phyloP scores from a whole-genome alignment of 345 rosid genomes.

The Dovyalis caffra region DNA sequence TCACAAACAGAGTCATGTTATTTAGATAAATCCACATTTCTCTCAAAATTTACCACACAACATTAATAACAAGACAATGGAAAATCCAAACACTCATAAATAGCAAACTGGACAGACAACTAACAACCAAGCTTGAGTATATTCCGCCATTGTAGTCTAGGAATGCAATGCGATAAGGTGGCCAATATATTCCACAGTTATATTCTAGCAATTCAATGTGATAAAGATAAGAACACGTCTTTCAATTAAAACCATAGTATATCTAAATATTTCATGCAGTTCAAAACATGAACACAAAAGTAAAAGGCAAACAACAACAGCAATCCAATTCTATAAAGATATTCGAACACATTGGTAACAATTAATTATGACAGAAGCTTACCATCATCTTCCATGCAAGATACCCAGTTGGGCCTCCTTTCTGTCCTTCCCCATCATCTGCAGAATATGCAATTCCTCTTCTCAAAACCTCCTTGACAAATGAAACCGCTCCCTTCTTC shows the following conservation, averaged over 20 bases:
- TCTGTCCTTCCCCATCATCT: conserved; percentile 49
- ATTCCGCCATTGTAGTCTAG: not conserved
- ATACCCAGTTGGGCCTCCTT: conserved; percentile 89
- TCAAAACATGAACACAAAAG: not conserved
- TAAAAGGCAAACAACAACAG: not conserved
- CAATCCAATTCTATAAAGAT: not conserved
- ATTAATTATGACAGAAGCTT: conserved; percentile 15
- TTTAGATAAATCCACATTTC: not conserved
- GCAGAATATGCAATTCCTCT: conserved; percentile 47
- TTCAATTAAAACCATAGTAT: not conserved
- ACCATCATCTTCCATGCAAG: conserved; percentile 98
- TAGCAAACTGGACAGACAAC: not conserved
- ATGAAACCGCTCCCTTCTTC: conserved; percentile 58
- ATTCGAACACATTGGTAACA: not conserved
- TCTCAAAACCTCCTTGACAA: conserved; percentile 67
- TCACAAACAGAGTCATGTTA: not conserved
- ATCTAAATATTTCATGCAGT: not conserved
- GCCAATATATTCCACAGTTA: too few species aligned
- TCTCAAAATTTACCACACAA: not conserved
- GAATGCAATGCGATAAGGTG: too few species aligned
- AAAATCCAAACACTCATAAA: not conserved
- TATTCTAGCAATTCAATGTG: not conserved
- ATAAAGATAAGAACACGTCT: not conserved
- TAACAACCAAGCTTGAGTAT: not conserved
- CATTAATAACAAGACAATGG: not conserved